Base-by-base conservation (phyloP, 257 asterid genomes). In the Primulina tabacum region DNA sequence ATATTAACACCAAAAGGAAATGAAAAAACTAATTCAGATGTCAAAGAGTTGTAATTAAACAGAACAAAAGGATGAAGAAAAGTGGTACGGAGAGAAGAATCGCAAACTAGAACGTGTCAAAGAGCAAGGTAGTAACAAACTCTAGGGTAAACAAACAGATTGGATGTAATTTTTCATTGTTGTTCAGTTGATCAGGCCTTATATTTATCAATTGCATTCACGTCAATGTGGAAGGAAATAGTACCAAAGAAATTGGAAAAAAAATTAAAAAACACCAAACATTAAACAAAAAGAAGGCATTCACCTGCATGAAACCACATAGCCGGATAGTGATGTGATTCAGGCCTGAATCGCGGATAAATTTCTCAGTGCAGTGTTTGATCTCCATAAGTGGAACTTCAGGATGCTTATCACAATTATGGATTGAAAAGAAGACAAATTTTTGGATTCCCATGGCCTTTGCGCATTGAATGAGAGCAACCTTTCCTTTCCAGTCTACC, bases 401-500 rank as follows among this genome's bases (percentile, higher is more conserved):
- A 8, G 97, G 99, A 80, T 94, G 97, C 86, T 86, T 94, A 79
- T 94, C 99, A 64, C 99, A 94, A 77, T 94, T 94, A 82, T 94
- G 99, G 67, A 94, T 94, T 65, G 99, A 94, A 75, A 77, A 94
- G 87, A 94, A 94, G 75, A 94, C 82, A 68, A 69, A 94, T 43
- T 90, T 90, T 68, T 91, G 96, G 67, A 94, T 84, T 50, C 57
- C 57, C 57, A 16, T 50, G 20, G 57, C 97, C 87, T 89, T 90
- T 58, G 97, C 97, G 80, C 97, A 90, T 81, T 93, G 97, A 78
- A 94, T 90, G 68, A 94, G 97, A 67, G 97, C 97, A 84, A 89
- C 93, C 79, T 91, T 94, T 75, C 99, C 99, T 89, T 93, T 96
- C 99, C 99, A 93, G 75, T 93, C 99, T 84, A 93, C 99, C 99